A percentile compares a stretch with the other conserved stretches of the same genome.
Conservation (phyloP, 352 stramenopile species). For the Saprolegnia diclina region DNA sequence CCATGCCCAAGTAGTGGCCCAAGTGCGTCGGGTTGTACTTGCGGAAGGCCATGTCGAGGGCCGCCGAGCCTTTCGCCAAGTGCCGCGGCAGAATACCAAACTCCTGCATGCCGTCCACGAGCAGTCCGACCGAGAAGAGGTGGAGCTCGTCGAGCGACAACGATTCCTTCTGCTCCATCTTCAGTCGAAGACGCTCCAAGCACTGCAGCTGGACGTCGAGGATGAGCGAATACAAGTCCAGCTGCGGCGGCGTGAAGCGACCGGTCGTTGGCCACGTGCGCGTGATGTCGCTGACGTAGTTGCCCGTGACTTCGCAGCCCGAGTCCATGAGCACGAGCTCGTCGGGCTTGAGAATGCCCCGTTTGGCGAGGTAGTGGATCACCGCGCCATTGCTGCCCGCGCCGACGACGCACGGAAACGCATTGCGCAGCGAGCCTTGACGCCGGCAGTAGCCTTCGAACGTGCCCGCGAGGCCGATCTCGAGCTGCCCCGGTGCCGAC, state of each 20-base stretch:
- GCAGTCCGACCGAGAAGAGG: conserved; percentile 60
- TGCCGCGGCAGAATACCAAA: conserved; percentile 51
- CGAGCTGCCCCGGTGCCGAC: conserved; percentile 54
- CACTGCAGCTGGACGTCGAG: conserved; percentile 74
- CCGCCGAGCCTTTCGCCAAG: conserved; percentile 32
- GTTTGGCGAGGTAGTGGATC: conserved; percentile 79
- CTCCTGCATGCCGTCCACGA: conserved; percentile 57
- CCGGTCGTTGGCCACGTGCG: conserved; percentile 65
- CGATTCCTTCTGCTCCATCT: conserved; percentile 42
- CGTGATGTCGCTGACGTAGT: conserved; percentile 80
- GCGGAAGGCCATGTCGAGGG: conserved; percentile 49
- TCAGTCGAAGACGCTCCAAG: conserved; percentile 41
- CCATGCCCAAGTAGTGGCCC: conserved; percentile 78
- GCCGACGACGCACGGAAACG: conserved; percentile 79
- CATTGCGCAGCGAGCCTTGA: conserved; percentile 69
- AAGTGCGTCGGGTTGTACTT: conserved; percentile 85
- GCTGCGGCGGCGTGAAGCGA: conserved; percentile 43
- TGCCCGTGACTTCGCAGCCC: conserved; percentile 68
- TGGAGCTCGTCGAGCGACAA: conserved; percentile 73
- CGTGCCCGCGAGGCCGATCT: conserved; percentile 59
- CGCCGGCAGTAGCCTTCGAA: conserved; percentile 70
- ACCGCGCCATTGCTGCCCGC: conserved; percentile 69
- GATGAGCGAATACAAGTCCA: conserved; percentile 65
- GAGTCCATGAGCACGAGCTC: conserved; percentile 84
- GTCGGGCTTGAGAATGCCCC: conserved; percentile 43